These are phyloP conservation scores for Ambispora gerdemannii DNA, from an alignment of 192 early-diverging fungal genomes.

Conservation along the genomic window DNA sequence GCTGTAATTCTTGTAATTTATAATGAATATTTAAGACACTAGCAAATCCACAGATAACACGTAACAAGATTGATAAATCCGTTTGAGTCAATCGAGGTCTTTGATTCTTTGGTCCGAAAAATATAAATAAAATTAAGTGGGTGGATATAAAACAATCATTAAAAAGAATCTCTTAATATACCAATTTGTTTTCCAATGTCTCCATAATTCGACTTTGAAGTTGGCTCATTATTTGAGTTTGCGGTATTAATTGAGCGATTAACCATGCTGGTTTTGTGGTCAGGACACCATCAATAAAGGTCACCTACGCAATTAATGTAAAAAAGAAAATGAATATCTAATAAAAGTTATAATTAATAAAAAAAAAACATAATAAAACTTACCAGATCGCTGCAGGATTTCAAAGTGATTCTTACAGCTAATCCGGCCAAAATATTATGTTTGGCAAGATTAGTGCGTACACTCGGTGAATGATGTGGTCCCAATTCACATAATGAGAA, in stretches of 20 bases:
- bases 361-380: neutral
- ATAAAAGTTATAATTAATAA: too few species aligned
- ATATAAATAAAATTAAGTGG: neutral
- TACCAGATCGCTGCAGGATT: neutral
- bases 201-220: neutral
- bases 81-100: neutral
- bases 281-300: constrained; percentile 1
- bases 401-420: neutral
- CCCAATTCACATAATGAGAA: neutral
- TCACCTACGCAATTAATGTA: neutral
- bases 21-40: neutral
- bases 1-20: neutral
- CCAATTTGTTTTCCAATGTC: neutral
- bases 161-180: neutral
- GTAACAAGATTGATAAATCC: neutral
- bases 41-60: neutral
- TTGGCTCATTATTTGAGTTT: neutral
- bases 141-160: too few species aligned
- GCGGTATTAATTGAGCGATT: neutral
- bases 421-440: constrained; percentile 3
- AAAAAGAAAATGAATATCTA: too few species aligned
- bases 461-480: neutral
- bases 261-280: neutral
- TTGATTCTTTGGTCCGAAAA: neutral
- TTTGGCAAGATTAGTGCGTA: neutral